phyloP scores from a whole-genome alignment of 2,329 filamentous ascomycete genomes.

The Claviceps sorghi region DNA sequence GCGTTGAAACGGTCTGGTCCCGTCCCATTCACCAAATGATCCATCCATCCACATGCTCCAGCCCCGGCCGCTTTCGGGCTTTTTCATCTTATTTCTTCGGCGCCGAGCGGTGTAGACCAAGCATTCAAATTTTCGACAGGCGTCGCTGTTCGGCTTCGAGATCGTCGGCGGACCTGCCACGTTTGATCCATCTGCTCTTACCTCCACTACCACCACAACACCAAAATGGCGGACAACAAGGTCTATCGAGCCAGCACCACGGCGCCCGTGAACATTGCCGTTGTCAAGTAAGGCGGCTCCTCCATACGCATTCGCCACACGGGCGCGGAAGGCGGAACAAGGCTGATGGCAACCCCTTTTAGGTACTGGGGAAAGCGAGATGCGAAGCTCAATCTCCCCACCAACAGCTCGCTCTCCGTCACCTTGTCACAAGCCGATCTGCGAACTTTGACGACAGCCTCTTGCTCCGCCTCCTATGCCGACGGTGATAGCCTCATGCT shows the following conservation, averaged over 20 bases:
- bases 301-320: background rate
- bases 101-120: background rate
- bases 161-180: background rate
- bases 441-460: slow-evolving; percentile 89
- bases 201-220: background rate
- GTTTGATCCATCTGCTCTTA: background rate
- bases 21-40: background rate
- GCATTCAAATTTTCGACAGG: background rate
- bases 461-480: slow-evolving; percentile 62
- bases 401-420: slow-evolving; percentile 93
- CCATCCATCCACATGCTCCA: background rate
- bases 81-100: background rate
- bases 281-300: slow-evolving; percentile 61
- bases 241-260: slow-evolving; percentile 91
- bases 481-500: slow-evolving; percentile 59
- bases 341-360: background rate
- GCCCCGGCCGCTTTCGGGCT: background rate
- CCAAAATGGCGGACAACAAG: slow-evolving; percentile 32
- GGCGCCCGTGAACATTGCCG: slow-evolving; percentile 93
- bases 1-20: background rate
- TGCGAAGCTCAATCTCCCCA: slow-evolving; percentile 83
- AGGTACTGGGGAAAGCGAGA: slow-evolving; percentile 94
- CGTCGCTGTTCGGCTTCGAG: background rate
- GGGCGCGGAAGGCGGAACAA: background rate
- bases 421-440: slow-evolving; percentile 90